Evolutionary conservation across 176 grass and related monocot genomes (phyloP), one percentile per base, ranked within the genome.

Genomic region (Oryza rufipogon): DNA sequence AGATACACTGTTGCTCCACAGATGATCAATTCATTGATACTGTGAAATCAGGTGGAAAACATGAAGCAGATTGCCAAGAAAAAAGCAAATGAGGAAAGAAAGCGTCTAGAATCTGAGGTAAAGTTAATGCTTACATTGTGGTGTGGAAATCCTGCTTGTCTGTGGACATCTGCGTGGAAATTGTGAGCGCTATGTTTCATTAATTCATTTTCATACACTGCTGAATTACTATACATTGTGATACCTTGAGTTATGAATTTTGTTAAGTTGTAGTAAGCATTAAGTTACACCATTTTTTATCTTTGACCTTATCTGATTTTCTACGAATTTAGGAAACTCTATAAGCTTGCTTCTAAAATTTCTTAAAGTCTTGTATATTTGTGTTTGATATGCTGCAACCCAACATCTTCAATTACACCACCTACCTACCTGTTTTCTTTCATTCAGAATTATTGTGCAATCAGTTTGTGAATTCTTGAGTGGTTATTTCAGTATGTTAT

Each of bases 31-130:
- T 80, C 75, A 64, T 70, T 85, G 71, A 15, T 85, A 77, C 54
- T 26, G 26, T 39, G 33, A 64, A 88, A 93, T 60, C 81, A 99
- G 96, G 66, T 94, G 54, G 91, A 92, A 88, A 92, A 72, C 74
- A 96, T 99, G 96, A 94, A 92, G 61, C 78, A 94, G 88, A 96
- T 99, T 89, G 93, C 96, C 26, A 94, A 92, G 76, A 84, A 90
- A 78, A 99, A 99, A 87, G 86, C 86, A 84, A 89, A 92, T 51
- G 96, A 99, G 72, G 96, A 99, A 87, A 94, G 80, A 81, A 89
- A 87, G 33, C 91, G 73, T 30, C 86, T 99, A 81, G 93, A 96
- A 85, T 96, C 93, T 77, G 96, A 99, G 93, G 96, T 92, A 87
- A 23, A 81, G 54, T 45, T 77, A 34, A 61, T 81, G 68, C 13